Conservation (phyloP, 768 basidiomycete genomes). For the Pleurotus pulmonarius region DNA sequence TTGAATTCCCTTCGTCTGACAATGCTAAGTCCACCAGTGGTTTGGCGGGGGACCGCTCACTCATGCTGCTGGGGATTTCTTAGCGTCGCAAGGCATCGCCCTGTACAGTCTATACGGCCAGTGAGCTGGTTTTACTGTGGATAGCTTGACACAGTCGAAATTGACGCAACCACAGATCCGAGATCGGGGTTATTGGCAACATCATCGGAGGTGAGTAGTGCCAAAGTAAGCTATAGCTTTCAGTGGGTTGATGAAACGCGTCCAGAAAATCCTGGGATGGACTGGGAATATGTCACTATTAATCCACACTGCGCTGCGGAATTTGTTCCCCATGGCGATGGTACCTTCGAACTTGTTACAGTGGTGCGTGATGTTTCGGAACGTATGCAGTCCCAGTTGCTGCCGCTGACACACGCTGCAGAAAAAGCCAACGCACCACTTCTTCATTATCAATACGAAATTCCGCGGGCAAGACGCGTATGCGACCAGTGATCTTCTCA, state of each 20-base stretch:
- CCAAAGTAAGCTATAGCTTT: too few species aligned
- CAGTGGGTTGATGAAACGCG: too few species aligned
- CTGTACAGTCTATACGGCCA: slow-evolving; percentile 25
- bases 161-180: slow-evolving; percentile 4
- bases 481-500: slow-evolving; percentile 19
- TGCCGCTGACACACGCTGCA: not conserved
- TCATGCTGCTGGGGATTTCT: slow-evolving; percentile 23
- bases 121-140: slow-evolving; percentile 12
- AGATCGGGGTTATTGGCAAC: slow-evolving; percentile 10
- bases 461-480: slow-evolving; percentile 14
- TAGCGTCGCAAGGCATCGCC: slow-evolving; percentile 24
- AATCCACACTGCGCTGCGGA: slow-evolving; percentile 10
- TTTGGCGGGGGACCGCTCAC: slow-evolving; percentile 16
- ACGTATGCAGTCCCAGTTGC: not conserved
- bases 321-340: slow-evolving; percentile 15
- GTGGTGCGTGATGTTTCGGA: slow-evolving; percentile 9
- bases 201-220: slow-evolving; percentile 7
- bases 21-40: slow-evolving; percentile 1
- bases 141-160: too few species aligned
- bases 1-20: not conserved
- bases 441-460: slow-evolving; percentile 8
- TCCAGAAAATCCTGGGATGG: slow-evolving; percentile 11
- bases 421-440: not conserved
- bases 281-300: slow-evolving; percentile 21
- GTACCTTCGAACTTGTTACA: slow-evolving; percentile 17